Evolutionary conservation across 176 grass and related monocot genomes (phyloP), one percentile per base, ranked within the genome.

Genomic region (bread wheat (Triticum aestivum)): DNA sequence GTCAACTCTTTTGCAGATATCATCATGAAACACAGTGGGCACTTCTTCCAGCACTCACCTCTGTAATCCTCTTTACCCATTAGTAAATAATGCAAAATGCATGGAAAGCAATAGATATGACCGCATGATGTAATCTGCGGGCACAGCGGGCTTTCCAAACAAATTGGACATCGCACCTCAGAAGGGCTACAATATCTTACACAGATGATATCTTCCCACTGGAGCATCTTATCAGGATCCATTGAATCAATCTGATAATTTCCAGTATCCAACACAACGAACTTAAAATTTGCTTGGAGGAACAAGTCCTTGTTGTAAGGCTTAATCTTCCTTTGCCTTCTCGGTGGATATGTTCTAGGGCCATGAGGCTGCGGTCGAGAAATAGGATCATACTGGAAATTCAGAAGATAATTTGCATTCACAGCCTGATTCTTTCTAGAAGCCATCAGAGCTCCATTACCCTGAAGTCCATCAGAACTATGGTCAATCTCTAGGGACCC

Each of bases 371-470:
- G 86, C 23, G 84, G 80, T n/a, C 94, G 92, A 85, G 92, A 91
- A 89, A 99, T 99, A 49, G 97, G 94, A 91, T 99, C 97, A 83
- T 96, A 96, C 59, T 95, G 89, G 82, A 99, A 99, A 90, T 99
- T 99, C 59, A 99, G 83, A 49, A 99, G 83, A 73, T 99, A 89
- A 90, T 96, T 99, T 49, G 92, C 92, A 92, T 94, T 99, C 65
- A 99, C 69, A 2, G 83, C 77, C 80, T 96, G 92, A 86, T 85
- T 96, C 89, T 86, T 96, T 87, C 90, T 94, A 70, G 88, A 64
- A 87, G 83, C 51, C 62, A 91, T 83, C 69, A 91, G 88, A 87
- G 63, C 59, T 69, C 81, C 90, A 91, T 90, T 92, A 54, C 86
- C 73, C 26, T 74, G 71, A 74, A 76, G 26, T 52, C 15, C 82